A percentile compares a stretch with the other conserved stretches of the same genome.
Conservation (phyloP, 306 rosid species). For the Medicago truncatula region DNA sequence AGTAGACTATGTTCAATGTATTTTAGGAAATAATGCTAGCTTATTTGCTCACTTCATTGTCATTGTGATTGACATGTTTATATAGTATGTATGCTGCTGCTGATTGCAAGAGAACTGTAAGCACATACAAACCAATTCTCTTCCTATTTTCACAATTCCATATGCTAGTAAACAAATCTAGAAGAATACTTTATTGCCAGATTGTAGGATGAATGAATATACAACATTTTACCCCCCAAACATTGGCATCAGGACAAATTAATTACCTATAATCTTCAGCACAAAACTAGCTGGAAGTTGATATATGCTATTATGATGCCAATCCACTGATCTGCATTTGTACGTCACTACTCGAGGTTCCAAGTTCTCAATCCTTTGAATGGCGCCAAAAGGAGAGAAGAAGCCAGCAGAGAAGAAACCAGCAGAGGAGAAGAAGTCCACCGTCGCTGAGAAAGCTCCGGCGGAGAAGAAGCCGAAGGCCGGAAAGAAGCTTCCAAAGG, state of each 20-base stretch:
- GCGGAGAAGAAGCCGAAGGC: no score
- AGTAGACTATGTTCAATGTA: not conserved
- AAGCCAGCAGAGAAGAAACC: no score
- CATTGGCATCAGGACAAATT: constrained; percentile 17
- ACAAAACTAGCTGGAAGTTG: constrained; percentile 33
- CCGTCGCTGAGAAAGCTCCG: no score
- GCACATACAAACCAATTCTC: not conserved
- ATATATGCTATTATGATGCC: constrained; percentile 25
- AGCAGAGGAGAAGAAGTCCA: no score
- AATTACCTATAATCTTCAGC: constrained; percentile 7
- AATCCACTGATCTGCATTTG: constrained; percentile 19
- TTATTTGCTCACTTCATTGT: not conserved
- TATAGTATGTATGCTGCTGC: not conserved
- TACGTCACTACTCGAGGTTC: constrained; percentile 19
- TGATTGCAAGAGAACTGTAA: not conserved
- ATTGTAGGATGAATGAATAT: constrained; percentile 29
- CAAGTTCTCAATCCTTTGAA: no score
- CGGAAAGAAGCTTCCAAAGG: no score
- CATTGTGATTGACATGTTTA: not conserved
- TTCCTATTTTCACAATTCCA: constrained; percentile 23
- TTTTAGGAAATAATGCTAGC: not conserved
- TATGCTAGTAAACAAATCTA: constrained; percentile 4
- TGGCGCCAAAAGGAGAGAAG: no score
- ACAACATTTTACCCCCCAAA: constrained; percentile 16
- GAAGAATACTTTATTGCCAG: constrained; percentile 26